Evolutionary conservation across 2,329 filamentous ascomycete species (phyloP), one percentile per base, ranked within the genome.

Genomic region (Boeremia lycopersici): DNA sequence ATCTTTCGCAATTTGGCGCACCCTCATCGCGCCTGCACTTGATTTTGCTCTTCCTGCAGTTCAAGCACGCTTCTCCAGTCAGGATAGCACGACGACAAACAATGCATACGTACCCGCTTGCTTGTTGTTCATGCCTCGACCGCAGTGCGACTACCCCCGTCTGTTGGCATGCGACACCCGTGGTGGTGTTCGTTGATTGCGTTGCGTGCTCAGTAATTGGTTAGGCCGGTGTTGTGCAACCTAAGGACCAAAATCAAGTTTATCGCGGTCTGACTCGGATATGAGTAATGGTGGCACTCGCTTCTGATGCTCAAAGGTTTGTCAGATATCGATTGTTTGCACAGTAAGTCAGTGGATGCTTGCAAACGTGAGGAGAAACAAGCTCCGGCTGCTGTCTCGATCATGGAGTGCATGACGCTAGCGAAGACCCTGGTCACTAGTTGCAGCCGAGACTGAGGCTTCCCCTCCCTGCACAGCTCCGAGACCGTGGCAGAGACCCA

Each of bases 11-110:
- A 36, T 78, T 79, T 17, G 77, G 71, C 36, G 80, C 79, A 61
- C 85, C 83, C 56, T 86, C 83, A 72, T 67, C 60, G 33, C 65
- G 64, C 17, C 61, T 56, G 48, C 87, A 89, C 61, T 85, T 85
- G 64, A 88, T 86, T 77, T 89, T 89, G 74, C 85, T 88, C 62
- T 81, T 80, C 52, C 87, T 81, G 67, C 87, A 89, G 56, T 82
- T 83, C 34, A 88, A 77, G 71, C 86, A 88, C 35, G 85, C 85
- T 42, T 17, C 10, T 12, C 15, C 4, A 12, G 40, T 42, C 40
- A 42, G 40, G 30, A 31, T 19, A 15, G 40, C 30, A 15, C 17
- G 17, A 42, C 26, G n/a, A 28, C 19, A 31, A 9, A 29, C 30
- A 8, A 23, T 10, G 25, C 36, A n/a, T 15, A 42, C 40, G n/a